Evolutionary conservation across 208 protist species (phyloP).

Genomic region (Crithidia bombi): DNA sequence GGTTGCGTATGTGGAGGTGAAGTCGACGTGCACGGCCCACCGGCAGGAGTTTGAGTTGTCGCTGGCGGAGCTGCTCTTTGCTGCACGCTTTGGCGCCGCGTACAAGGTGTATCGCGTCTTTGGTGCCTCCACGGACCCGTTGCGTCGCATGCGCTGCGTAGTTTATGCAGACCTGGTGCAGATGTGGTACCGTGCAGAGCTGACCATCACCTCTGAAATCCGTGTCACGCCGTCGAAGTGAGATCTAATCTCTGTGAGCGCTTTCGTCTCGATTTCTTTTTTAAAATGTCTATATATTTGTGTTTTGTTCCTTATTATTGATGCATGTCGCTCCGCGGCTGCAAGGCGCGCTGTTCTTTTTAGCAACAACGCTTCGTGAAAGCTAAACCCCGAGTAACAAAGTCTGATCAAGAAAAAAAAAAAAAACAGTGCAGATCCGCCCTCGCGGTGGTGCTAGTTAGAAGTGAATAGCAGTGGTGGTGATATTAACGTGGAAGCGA

Average conservation of each 20-base stretch:
- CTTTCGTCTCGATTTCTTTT: neutral
- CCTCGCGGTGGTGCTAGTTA: too few species aligned
- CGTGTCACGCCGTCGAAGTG: conserved; percentile 57
- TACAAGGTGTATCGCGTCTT: conserved; percentile 86
- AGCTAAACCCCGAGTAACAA: too few species aligned
- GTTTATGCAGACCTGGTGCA: conserved; percentile 62
- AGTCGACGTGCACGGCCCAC: conserved; percentile 64
- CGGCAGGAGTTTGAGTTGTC: conserved; percentile 85
- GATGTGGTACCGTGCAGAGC: conserved; percentile 61
- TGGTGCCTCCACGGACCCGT: conserved; percentile 54
- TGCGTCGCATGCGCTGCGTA: conserved; percentile 52
- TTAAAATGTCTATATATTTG: neutral
- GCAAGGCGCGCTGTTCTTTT: too few species aligned
- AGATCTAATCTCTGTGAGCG: too few species aligned
- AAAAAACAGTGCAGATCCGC: too few species aligned
- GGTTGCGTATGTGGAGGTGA: conserved; percentile 79
- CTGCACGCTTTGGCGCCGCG: conserved; percentile 65
- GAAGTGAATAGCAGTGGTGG: too few species aligned
- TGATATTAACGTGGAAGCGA: too few species aligned
- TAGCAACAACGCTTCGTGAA: too few species aligned
- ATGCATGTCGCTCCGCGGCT: too few species aligned
- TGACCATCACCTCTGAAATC: conserved; percentile 80
- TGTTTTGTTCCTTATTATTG: neutral
- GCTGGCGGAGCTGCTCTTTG: conserved; percentile 78
- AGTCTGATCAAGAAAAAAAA: too few species aligned